Base-by-base conservation (phyloP, 1,139 yeast genomes). In the Tardiomyces digboiensis region DNA sequence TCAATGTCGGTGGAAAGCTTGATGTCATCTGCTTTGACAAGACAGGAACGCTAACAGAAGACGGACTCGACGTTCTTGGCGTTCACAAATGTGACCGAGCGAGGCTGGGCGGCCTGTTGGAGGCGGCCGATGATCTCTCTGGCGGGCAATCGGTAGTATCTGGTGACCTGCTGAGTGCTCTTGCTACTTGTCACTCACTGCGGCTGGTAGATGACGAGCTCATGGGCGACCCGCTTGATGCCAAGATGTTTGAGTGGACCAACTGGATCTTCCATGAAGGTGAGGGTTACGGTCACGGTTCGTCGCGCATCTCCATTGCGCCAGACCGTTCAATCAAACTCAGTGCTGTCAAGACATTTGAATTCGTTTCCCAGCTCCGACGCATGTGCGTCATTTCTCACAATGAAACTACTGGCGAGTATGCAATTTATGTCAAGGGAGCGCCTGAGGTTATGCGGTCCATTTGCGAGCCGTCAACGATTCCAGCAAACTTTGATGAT, bases 11-110 rank as follows among this genome's bases (percentile, higher is more conserved):
- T 33, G 98, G 98, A 3, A 88, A 91, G 56, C 62, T 93, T 21
- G 97, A 91, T 59, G 78, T 86, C 2, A 71, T 88, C 58, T 87
- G 96, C 57, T 91, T 93, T 64, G 99, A 91, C 66, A 91, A 91
- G 60, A 91, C 99, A 0, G 99, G 99, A 1, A 91, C 99, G 0
- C 70, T 91, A 52, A 91, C 99, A 0, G 98, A 91, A 60, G 98
- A 91, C 61, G 98, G 97, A 0, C 69, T 91, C 41, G 97, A 89
- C 61, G 87, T 93, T 6, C 71, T 88, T 56, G 98, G 98, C 2
- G 79, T 89, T 14, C 95, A 86, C 56, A 65, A 82, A 6, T 73
- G 76, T 10, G 53, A 54, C 6, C 46, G 44, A 3, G 44, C 42
- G 16, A 73, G 74, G 47, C 78, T 75, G 68, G 49, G 71, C 39